Percentiles rank a stretch among this genome's conserved stretches.
Evolutionary conservation across 1,139 yeast species (phyloP).

Genomic region (Pichia sp.): DNA sequence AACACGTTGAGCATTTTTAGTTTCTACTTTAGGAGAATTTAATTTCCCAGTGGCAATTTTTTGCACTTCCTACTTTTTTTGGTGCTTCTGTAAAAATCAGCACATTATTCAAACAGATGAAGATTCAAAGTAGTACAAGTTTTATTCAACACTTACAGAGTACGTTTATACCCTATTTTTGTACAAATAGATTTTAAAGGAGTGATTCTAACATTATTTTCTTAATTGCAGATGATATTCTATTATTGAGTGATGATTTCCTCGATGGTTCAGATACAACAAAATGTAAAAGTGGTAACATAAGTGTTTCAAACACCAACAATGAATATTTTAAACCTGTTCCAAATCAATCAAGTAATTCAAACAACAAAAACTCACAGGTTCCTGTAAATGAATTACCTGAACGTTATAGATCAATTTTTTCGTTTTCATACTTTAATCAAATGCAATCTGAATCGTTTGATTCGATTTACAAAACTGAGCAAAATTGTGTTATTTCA

Average conservation of each 20-base stretch:
- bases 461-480: constrained; percentile 29
- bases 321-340: neutral
- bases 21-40: neutral
- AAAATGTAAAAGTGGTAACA: neutral
- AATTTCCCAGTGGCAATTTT: neutral
- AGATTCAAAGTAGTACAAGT: neutral
- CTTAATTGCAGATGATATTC: neutral
- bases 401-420: constrained; percentile 23
- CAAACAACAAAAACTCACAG: neutral
- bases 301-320: neutral
- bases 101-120: neutral
- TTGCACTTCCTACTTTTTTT: neutral
- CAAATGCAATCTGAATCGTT: constrained; percentile 45
- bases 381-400: constrained; percentile 6
- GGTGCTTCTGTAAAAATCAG: neutral
- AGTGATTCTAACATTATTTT: neutral
- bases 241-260: neutral
- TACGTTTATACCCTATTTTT: neutral
- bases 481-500: constrained; percentile 41
- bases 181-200: neutral
- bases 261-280: neutral
- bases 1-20: neutral
- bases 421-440: constrained; percentile 38
- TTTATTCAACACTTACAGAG: neutral
- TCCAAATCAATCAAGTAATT: neutral